phyloP scores from a whole-genome alignment of 495 filamentous ascomycete species.

The Neurospora pannonica region DNA sequence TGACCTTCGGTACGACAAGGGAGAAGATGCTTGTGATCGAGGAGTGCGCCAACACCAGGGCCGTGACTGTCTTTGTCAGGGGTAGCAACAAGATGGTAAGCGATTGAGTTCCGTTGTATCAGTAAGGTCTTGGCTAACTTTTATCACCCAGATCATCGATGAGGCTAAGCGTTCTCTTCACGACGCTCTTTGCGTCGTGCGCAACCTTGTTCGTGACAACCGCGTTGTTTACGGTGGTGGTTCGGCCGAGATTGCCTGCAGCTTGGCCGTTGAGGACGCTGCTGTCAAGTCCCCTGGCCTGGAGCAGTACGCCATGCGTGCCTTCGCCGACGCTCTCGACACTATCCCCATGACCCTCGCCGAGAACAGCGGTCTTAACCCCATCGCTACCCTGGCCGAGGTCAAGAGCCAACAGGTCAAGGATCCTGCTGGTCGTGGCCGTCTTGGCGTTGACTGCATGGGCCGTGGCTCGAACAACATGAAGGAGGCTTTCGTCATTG shows the following conservation, averaged over 20 bases:
- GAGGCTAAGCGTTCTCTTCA: conserved; percentile 96
- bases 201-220: conserved; percentile 93
- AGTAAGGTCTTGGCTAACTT: conserved; percentile 3
- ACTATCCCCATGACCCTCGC: conserved; percentile 91
- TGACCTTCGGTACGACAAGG: conserved; percentile 92
- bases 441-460: conserved; percentile 97
- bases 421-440: conserved; percentile 54
- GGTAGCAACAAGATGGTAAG: conserved; percentile 98
- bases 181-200: conserved; percentile 94
- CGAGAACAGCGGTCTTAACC: conserved; percentile 92
- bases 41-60: conserved; percentile 95
- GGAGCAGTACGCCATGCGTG: conserved; percentile 98
- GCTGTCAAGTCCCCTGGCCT: conserved; percentile 91
- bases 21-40: conserved; percentile 99
- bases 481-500: conserved; percentile 94
- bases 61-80: conserved; percentile 90
- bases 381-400: conserved; percentile 87
- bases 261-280: conserved; percentile 88
- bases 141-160: conserved; percentile 73
- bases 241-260: conserved; percentile 96
- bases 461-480: conserved; percentile 88
- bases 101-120: not conserved
- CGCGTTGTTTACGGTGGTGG: conserved; percentile 98
- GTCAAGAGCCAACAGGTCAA: conserved; percentile 95
- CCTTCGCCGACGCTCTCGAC: conserved; percentile 92